A percentile compares a stretch with the other conserved stretches of the same genome.
These are phyloP conservation scores for Panicum miliaceum DNA, from an alignment of 176 grass and related monocot genomes.

Conservation along the genomic window DNA sequence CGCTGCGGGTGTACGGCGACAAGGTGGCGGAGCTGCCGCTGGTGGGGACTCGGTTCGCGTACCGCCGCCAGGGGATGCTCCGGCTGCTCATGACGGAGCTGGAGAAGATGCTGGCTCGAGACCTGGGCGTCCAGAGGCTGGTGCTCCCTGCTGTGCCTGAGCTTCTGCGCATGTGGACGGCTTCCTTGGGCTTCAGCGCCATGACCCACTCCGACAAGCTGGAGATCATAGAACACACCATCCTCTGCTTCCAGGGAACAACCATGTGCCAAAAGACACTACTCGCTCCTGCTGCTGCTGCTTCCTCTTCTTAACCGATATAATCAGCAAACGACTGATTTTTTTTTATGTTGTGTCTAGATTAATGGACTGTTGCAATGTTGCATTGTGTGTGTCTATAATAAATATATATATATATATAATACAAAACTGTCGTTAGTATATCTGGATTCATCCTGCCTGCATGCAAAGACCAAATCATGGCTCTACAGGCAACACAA, in stretches of 20 bases:
- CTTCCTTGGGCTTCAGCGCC: conserved; percentile 39
- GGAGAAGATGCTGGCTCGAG: conserved; percentile 40
- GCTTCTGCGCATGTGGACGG: conserved; percentile 50
- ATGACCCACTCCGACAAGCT: conserved; percentile 33
- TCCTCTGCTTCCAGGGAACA: conserved; percentile 58
- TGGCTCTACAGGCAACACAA: too few relatives aligned
- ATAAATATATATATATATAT: too few relatives aligned
- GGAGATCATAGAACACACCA: conserved; percentile 36
- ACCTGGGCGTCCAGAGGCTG: conserved; percentile 45
- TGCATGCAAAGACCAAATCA: too few relatives aligned
- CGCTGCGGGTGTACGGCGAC: conserved; percentile 55
- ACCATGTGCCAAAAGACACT: conserved; percentile 55
- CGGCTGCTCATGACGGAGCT: conserved; percentile 48
- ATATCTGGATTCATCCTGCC: too few relatives aligned
- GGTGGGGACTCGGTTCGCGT: conserved; percentile 50
- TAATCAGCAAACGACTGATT: too few relatives aligned
- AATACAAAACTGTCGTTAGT: too few relatives aligned
- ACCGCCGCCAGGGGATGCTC: conserved; percentile 59
- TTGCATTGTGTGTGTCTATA: too few relatives aligned
- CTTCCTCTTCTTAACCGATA: too few relatives aligned
- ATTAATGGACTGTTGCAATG: too few relatives aligned
- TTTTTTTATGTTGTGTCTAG: too few relatives aligned
- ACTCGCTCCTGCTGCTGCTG: neutral
- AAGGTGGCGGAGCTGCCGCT: conserved; percentile 69
- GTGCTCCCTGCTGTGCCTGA: conserved; percentile 52